Evolutionary conservation across 176 grass and related monocot genomes (phyloP), one percentile per base, ranked within the genome.

Genomic region (Musa troglodytarum): DNA sequence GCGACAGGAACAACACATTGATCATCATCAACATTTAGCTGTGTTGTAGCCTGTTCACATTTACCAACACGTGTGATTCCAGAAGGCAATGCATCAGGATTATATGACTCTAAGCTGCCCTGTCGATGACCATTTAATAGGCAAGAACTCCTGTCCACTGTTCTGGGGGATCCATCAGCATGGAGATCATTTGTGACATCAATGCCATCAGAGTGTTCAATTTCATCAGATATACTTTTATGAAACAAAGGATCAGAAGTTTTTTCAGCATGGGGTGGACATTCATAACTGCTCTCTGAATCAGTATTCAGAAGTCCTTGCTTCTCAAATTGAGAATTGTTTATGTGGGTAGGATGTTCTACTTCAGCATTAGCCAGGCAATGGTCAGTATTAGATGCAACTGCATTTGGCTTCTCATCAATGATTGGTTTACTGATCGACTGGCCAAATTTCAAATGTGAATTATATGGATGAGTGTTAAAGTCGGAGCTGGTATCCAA

Each of bases 371-470:
- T 75, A 20, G 52, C 69, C 69, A 76, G 76, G 74, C 70, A 75
- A 76, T 72, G 28, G 34, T 79, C 76, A 21, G 29, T 69, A 85
- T 58, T 69, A 21, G 54, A 63, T 79, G 73, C 26, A 53, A 80
- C 73, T 75, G 76, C 25, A 58, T 78, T 92, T 87, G 70, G 82
- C 77, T 74, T 87, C 83, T 92, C 87, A 74, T 87, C 83, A 10
- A 72, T 85, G 81, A 87, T 68, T 78, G 81, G 59, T 63, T 54
- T 78, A 69, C 61, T 83, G 77, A 81, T 43, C 34, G 82, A 76
- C 54, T 69, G 84, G 70, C 71, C 84, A 69, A 82, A 49, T 49
- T 19, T 78, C 26, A 51, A 75, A 63, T 50, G 71, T 15, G 79
- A 68, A 52, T 86, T 84, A 77, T 68, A 50, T 74, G 49, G 75